These are phyloP conservation scores for Neurospora sp. DNA, from an alignment of 2,329 filamentous ascomycete species.

Conservation along the genomic window DNA sequence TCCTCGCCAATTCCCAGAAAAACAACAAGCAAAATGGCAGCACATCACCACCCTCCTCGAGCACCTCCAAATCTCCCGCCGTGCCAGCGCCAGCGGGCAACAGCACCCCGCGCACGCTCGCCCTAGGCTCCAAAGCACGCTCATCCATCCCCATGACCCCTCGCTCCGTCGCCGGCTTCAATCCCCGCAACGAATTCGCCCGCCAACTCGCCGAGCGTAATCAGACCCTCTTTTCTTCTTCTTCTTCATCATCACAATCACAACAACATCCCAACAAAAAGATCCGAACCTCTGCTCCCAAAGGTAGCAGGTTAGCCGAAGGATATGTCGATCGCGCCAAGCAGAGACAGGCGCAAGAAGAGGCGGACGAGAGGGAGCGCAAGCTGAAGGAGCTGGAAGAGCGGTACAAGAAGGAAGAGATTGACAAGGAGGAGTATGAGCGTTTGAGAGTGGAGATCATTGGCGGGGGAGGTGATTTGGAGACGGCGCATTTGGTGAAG, in stretches of 20 bases:
- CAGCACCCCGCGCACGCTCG: slow-evolving; percentile 23
- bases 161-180: slow-evolving; percentile 49
- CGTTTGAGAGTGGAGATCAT: slow-evolving; percentile 65
- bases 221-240: slow-evolving; percentile 23
- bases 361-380: slow-evolving; percentile 45
- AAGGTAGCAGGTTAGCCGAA: slow-evolving; percentile 66
- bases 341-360: slow-evolving; percentile 42
- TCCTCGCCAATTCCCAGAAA: slow-evolving; percentile 43
- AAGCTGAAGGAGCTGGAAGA: slow-evolving; percentile 73
- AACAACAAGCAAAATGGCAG: slow-evolving; percentile 33
- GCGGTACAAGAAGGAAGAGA: slow-evolving; percentile 70
- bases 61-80: slow-evolving; percentile 11
- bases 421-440: slow-evolving; percentile 71
- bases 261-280: slow-evolving; percentile 49
- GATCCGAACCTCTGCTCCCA: slow-evolving; percentile 69
- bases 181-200: slow-evolving; percentile 57
- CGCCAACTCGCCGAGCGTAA: slow-evolving; percentile 72
- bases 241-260: slow-evolving; percentile 12
- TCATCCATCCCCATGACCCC: slow-evolving; percentile 91
- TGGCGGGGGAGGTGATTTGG: slow-evolving; percentile 57
- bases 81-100: slow-evolving; percentile 12
- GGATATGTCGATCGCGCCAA: slow-evolving; percentile 81
- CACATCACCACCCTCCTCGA: slow-evolving; percentile 24
- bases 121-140: slow-evolving; percentile 67
- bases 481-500: slow-evolving; percentile 80